Base-by-base conservation (phyloP, 2,329 filamentous ascomycete species). In the Plenodomus tracheiphilus region DNA sequence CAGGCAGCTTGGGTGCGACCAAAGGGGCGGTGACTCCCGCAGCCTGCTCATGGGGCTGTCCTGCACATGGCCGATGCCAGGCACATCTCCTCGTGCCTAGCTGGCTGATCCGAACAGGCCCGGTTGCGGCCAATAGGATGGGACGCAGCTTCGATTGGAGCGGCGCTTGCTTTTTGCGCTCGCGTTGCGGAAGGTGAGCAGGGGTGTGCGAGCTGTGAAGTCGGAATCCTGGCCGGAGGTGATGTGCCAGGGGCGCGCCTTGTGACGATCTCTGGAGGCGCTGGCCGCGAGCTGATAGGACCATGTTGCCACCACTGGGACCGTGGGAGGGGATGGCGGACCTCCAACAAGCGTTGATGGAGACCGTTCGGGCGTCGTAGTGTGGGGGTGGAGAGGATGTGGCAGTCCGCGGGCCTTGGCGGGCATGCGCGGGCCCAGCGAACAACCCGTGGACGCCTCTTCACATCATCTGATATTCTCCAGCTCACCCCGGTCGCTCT, bases 381-480 rank as follows among this genome's bases (percentile, higher is more conserved):
- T 68, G 69, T 71, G 69, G 69, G 69, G 69, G 69, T 70, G 68
- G 66, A 64, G 66, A 56, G 54, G 55, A 56, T 35, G 53, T 56
- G 50, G 52, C 46, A 53, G 49, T 40, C 56, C 53, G 53, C 50
- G 49, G 50, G 51, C 56, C 22, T 52, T 47, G 49, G 47, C 47
- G 51, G 50, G 51, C 56, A 32, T 52, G 49, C 48, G 47, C 47
- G 51, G 47, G 49, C 51, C 47, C 51, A 58, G 54, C 39, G 42
- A n/a, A n/a, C n/a, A n/a, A n/a, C n/a, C 46, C 8, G n/a, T n/a
- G n/a, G n/a, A 43, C 51, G 49, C 47, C 53, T 56, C 54, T 59
- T 58, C 52, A 54, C 61, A 67, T 69, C 68, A 71, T 72, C 68
- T 72, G 68, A 70, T 71, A 62, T 64, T 56, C 50, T 42, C 55